phyloP scores from a whole-genome alignment of 176 grass and related monocot genomes.

The Tillandsia leiboldiana region DNA sequence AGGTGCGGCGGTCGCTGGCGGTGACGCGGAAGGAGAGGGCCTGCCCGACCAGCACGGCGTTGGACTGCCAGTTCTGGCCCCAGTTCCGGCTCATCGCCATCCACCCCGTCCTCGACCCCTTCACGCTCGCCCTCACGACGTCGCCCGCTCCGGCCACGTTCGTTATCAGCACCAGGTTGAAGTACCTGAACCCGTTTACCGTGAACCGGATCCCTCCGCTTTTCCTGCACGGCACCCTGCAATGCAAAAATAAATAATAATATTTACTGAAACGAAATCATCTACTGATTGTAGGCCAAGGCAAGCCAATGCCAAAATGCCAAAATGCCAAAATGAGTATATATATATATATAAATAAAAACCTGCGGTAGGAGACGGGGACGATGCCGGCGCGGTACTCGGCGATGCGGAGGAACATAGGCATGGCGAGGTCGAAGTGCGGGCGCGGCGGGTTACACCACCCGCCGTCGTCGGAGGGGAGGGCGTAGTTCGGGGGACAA shows the following conservation, averaged over 20 bases:
- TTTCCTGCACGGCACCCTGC: slow-evolving; percentile 25
- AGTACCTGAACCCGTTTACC: slow-evolving; percentile 23
- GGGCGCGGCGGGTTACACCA: slow-evolving; percentile 15
- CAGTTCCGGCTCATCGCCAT: slow-evolving; percentile 23
- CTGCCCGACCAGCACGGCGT: slow-evolving; percentile 17
- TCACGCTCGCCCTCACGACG: slow-evolving; percentile 18
- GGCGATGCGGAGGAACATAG: slow-evolving; percentile 10
- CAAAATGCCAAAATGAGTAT: too few species aligned
- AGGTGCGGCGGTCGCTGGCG: slow-evolving; percentile 22
- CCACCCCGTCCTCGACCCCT: slow-evolving; percentile 16
- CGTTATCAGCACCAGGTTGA: slow-evolving; percentile 29
- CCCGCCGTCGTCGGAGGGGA: slow-evolving; percentile 6
- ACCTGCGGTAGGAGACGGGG: slow-evolving; percentile 14
- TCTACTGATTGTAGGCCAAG: too few species aligned
- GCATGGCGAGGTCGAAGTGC: slow-evolving; percentile 19
- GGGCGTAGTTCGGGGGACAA: slow-evolving; percentile 13
- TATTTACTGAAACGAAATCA: too few species aligned
- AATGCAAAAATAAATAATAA: too few species aligned
- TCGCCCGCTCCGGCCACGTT: slow-evolving; percentile 21
- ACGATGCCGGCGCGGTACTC: slow-evolving; percentile 16
- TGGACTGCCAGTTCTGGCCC: slow-evolving; percentile 28
- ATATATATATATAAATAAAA: neutral
- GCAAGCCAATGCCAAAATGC: too few species aligned
- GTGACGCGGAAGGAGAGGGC: slow-evolving; percentile 24
- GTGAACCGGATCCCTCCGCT: slow-evolving; percentile 20